phyloP scores from a whole-genome alignment of 2,329 filamentous ascomycete species.

The Fusarium musae region DNA sequence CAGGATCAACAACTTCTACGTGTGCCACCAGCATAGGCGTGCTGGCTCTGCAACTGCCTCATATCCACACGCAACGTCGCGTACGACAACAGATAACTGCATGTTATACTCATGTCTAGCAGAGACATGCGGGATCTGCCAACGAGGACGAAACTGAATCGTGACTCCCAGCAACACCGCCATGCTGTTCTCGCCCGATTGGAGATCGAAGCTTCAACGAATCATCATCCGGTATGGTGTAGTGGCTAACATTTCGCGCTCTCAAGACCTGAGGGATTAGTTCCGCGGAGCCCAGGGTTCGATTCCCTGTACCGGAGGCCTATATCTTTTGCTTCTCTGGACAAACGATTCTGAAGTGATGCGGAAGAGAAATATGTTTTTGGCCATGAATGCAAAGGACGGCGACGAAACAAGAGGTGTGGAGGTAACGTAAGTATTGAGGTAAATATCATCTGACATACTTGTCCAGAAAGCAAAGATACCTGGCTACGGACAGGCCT shows the following conservation, averaged over 20 bases:
- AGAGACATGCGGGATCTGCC: neutral
- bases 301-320: conserved; percentile 37
- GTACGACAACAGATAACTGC: neutral
- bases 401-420: no score
- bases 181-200: neutral
- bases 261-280: conserved; percentile 41
- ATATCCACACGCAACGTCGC: neutral
- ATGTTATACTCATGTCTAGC: neutral
- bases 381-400: no score
- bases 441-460: no score
- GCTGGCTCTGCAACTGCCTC: neutral
- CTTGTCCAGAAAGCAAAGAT: no score
- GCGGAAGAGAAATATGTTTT: no score
- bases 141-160: neutral
- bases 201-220: neutral
- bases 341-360: no score
- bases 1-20: neutral
- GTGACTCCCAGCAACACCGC: neutral
- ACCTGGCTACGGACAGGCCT: no score
- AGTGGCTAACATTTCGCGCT: conserved; percentile 50
- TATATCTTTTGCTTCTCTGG: no score
- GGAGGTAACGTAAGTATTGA: no score
- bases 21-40: neutral
- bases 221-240: conserved; percentile 47
- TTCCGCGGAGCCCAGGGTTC: conserved; percentile 42